Evolutionary conservation across 1,284 basidiomycete genomes (phyloP).

Genomic region (Cryptococcus maquisensis): DNA sequence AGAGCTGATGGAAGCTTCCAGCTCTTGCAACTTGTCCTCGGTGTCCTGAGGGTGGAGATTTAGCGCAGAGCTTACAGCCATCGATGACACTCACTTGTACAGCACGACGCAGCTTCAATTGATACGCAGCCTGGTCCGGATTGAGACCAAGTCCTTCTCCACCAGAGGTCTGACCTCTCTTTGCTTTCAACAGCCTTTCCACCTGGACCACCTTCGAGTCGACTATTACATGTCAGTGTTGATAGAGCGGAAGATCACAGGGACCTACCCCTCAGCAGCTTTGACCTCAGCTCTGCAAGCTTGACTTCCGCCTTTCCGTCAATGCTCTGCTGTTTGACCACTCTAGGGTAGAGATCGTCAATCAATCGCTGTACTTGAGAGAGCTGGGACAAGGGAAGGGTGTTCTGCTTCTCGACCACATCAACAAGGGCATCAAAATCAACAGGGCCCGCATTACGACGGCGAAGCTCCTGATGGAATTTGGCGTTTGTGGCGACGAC

Average conservation of each 20-base stretch:
- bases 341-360: slow-evolving; percentile 26
- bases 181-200: slow-evolving; percentile 51
- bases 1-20: slow-evolving; percentile 28
- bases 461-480: slow-evolving; percentile 22
- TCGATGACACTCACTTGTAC: slow-evolving; percentile 27
- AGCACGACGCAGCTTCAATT: slow-evolving; percentile 48
- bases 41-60: slow-evolving; percentile 28
- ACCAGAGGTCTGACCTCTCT: slow-evolving; percentile 51
- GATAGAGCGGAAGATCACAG: not conserved
- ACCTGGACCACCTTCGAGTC: slow-evolving; percentile 51
- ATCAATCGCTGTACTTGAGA: slow-evolving; percentile 27
- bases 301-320: slow-evolving; percentile 34
- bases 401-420: slow-evolving; percentile 35
- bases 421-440: slow-evolving; percentile 18
- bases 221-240: slow-evolving; percentile 30
- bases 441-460: slow-evolving; percentile 6
- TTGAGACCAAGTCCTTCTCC: slow-evolving; percentile 52
- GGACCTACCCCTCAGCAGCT: slow-evolving; percentile 49
- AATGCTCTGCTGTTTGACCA: slow-evolving; percentile 27
- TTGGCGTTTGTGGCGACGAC: slow-evolving; percentile 30
- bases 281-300: slow-evolving; percentile 49
- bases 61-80: not conserved
- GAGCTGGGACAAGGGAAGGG: slow-evolving; percentile 33
- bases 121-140: slow-evolving; percentile 53
- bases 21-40: slow-evolving; percentile 48